Evolutionary conservation across 176 grass and related monocot species (phyloP), one percentile per base, ranked within the genome.

Genomic region (Phoenix roebelenii): DNA sequence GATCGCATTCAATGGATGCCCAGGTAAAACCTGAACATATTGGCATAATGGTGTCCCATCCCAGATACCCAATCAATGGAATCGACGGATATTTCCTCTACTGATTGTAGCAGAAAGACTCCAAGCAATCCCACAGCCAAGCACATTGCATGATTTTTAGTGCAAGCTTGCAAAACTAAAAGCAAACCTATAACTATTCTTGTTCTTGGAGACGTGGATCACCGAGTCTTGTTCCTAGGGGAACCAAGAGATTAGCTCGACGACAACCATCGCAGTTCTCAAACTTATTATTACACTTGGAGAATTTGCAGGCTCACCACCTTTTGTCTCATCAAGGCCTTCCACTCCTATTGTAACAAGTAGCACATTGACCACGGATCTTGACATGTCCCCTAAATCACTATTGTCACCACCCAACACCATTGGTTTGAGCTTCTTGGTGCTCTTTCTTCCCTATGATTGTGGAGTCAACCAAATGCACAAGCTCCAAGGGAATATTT

Each of bases 121-220:
- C 71, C 25, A n/a, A 96, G 69, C 65, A 96, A 77, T n/a, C 92
- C 92, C 1, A 78, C 74, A 5, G 68, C 72, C 17, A 86, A 96
- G 76, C 92, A 96, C 83, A 96, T 96, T 29, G 92, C 72, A 25
- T 86, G 80, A 66, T 96, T 96, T 53, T 86, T 82, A 0, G 83
- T 88, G 69, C 92, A 96, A 28, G 87, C 80, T 16, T 67, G 55
- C 54, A 96, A 77, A 3, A 85, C 71, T 24, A 74, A 77, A 22
- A 75, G 74, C 44, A 96, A 70, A 20, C 92, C 87, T 52, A 25
- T 48, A n/a, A 63, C 83, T 68, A 78, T 66, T 50, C 92, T 85
- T 66, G 80, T 96, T 50, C 92, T 79, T 18, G 92, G 83, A 16
- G 92, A 96, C 71, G 72, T 72, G 67, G 48, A 16, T 71, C n/a